Conservation (phyloP, 768 basidiomycete genomes). For the Lentinula sp. region DNA sequence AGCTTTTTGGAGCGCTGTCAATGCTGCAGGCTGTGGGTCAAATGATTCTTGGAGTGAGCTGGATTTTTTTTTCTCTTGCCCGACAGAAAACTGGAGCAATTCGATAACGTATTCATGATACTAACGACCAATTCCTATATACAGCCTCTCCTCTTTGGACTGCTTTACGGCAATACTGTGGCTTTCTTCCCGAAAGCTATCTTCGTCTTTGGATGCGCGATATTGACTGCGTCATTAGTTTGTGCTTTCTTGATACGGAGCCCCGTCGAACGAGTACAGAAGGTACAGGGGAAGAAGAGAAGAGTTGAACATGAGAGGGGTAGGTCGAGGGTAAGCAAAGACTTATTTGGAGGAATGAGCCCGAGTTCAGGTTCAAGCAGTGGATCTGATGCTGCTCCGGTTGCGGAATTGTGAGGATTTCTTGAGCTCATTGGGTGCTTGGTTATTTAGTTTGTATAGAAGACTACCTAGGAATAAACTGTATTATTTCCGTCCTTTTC, state of each 20-base stretch:
- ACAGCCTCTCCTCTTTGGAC: constrained; percentile 68
- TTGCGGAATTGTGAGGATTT: background rate
- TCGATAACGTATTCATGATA: too few species aligned
- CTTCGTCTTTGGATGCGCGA: constrained; percentile 49
- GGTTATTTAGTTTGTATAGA: background rate
- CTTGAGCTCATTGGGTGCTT: background rate
- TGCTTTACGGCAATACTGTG: constrained; percentile 67
- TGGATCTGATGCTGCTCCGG: background rate
- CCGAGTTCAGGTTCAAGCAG: background rate
- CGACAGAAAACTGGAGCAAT: too few species aligned
- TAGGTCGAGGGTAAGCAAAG: constrained; percentile 42
- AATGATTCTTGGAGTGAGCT: constrained; percentile 51
- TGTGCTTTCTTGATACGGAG: constrained; percentile 34
- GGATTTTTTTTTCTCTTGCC: background rate
- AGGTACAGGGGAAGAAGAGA: constrained; percentile 15
- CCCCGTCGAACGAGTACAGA: constrained; percentile 22
- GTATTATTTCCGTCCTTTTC: background rate
- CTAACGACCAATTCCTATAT: background rate
- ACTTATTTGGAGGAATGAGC: constrained; percentile 16
- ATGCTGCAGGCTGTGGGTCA: constrained; percentile 65
- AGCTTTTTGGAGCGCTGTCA: constrained; percentile 67
- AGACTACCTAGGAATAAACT: background rate
- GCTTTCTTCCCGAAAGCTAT: constrained; percentile 65
- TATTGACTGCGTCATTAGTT: constrained; percentile 35
- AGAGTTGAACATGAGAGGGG: constrained; percentile 28